Percentiles rank a stretch among this genome's conserved stretches.
Conservation (phyloP, 73 alveolate genomes). For the Symbiodinium natans region DNA sequence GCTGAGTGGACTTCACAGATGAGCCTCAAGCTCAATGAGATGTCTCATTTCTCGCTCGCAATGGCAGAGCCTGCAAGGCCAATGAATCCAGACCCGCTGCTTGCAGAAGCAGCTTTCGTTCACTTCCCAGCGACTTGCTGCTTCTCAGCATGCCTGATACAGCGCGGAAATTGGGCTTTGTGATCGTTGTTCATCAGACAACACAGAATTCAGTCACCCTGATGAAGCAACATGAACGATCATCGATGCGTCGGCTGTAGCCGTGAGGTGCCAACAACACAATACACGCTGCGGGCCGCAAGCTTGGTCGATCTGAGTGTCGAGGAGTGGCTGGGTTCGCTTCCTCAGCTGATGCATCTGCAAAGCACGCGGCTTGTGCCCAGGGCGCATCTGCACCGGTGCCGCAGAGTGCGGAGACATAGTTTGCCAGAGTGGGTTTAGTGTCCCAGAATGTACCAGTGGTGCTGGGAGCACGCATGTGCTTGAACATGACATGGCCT, state of each 20-base stretch:
- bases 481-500: too few relatives aligned
- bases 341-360: not conserved
- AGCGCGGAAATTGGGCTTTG: too few relatives aligned
- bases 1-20: not conserved
- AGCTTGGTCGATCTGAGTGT: not conserved
- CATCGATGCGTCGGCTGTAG: too few relatives aligned
- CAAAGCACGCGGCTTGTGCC: not conserved
- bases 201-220: too few relatives aligned
- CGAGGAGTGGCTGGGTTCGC: not conserved
- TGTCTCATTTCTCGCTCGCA: not conserved
- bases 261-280: slow-evolving; percentile 71
- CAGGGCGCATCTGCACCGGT: slow-evolving; percentile 19
- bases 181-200: too few relatives aligned
- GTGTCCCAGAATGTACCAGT: too few relatives aligned
- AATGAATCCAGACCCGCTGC: slow-evolving; percentile 56
- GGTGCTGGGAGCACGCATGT: too few relatives aligned
- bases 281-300: slow-evolving; percentile 56
- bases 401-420: not conserved
- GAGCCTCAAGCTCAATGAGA: too few relatives aligned
- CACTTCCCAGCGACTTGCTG: not conserved
- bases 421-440: not conserved
- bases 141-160: too few relatives aligned
- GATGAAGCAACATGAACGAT: too few relatives aligned
- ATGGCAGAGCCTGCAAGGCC: slow-evolving; percentile 44
- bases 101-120: slow-evolving; percentile 75